Conservation (phyloP, 2,329 filamentous ascomycete genomes). For the Neospermospora avenae region DNA sequence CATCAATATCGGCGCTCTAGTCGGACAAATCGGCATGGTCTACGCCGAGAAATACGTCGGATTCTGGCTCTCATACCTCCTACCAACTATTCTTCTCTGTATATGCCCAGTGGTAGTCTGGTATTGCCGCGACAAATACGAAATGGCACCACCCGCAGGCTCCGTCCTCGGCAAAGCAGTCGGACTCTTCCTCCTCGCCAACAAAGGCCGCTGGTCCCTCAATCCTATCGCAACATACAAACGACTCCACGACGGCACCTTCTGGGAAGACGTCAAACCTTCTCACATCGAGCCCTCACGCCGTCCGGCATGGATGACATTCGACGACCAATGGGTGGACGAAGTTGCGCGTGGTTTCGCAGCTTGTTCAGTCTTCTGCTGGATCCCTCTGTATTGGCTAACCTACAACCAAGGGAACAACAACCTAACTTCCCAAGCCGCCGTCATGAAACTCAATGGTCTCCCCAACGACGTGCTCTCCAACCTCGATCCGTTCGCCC, state of each 20-base stretch:
- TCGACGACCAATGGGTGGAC: constrained; percentile 80
- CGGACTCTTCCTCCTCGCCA: constrained; percentile 55
- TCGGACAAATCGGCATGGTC: constrained; percentile 63
- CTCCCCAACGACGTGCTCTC: constrained; percentile 75
- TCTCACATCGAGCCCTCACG: constrained; percentile 52
- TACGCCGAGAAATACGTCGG: constrained; percentile 75
- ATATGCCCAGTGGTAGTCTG: constrained; percentile 58
- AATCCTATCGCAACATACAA: constrained; percentile 58
- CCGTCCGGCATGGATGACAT: constrained; percentile 73
- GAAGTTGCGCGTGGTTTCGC: constrained; percentile 68
- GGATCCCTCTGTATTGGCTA: constrained; percentile 47
- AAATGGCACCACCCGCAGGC: constrained; percentile 62
- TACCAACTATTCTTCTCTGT: constrained; percentile 65
- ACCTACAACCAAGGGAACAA: constrained; percentile 47
- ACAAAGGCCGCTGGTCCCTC: constrained; percentile 60
- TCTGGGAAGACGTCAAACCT: constrained; percentile 70
- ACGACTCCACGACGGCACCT: constrained; percentile 48
- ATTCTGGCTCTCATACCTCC: constrained; percentile 68
- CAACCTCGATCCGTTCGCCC: constrained; percentile 72
- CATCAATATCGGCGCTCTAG: constrained; percentile 61
- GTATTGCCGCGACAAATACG: constrained; percentile 58
- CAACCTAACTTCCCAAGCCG: constrained; percentile 61
- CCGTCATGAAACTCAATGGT: constrained; percentile 63
- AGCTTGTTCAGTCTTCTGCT: constrained; percentile 66
- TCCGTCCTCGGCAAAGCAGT: constrained; percentile 68